Percentiles rank a stretch among this genome's conserved stretches.
Conservation (phyloP, 1,284 basidiomycete genomes). For the Irpex sp. region DNA sequence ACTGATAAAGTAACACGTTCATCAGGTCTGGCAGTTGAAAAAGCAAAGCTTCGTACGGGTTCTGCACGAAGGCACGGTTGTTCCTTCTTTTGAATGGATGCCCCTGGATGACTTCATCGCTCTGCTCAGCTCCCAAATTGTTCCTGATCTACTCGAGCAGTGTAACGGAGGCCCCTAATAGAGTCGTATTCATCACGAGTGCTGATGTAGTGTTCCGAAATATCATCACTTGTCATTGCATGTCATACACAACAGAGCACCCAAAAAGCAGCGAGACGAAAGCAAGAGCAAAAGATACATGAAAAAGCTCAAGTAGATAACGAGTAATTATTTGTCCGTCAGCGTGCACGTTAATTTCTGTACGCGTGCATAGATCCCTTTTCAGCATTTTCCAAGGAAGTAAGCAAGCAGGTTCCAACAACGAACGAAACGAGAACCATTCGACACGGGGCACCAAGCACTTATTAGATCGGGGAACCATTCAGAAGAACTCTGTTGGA, state of each 20-base stretch:
- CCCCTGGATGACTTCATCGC: constrained; percentile 34
- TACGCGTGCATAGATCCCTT: too few relatives aligned
- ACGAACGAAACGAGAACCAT: too few relatives aligned
- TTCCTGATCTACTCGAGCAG: constrained; percentile 30
- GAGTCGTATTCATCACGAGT: not conserved
- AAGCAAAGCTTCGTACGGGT: constrained; percentile 37
- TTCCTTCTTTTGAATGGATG: constrained; percentile 37
- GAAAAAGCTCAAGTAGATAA: too few relatives aligned
- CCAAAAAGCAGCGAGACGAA: not conserved
- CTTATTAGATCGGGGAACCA: too few relatives aligned
- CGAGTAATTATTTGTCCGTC: too few relatives aligned
- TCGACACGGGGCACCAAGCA: too few relatives aligned
- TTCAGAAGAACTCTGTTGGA: constrained; percentile 25
- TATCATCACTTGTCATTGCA: not conserved
- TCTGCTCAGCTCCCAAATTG: constrained; percentile 34
- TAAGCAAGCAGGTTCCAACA: too few relatives aligned
- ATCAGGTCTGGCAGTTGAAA: constrained; percentile 14
- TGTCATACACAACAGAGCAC: not conserved
- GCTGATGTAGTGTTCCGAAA: not conserved
- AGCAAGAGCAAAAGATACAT: not conserved
- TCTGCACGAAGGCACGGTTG: constrained; percentile 42
- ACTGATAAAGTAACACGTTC: too few relatives aligned
- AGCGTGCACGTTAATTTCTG: too few relatives aligned
- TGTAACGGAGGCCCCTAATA: constrained; percentile 16
- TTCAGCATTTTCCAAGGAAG: too few relatives aligned